phyloP scores from a whole-genome alignment of 2,329 filamentous ascomycete species.

The Myriosclerotinia curreyana region DNA sequence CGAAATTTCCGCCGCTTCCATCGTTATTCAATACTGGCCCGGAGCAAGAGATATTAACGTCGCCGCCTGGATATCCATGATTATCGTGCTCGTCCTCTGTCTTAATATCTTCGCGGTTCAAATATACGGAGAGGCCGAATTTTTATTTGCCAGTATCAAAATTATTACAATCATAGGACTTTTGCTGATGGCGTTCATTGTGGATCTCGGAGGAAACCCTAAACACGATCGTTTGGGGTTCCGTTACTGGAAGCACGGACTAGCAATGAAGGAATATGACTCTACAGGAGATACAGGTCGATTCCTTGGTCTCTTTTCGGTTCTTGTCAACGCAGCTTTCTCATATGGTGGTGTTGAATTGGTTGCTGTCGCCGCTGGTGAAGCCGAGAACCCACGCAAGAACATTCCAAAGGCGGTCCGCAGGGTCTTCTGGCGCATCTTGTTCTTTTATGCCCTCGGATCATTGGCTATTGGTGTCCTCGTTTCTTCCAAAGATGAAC shows the following conservation, averaged over 20 bases:
- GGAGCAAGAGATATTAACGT: slow-evolving; percentile 36
- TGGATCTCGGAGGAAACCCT: slow-evolving; percentile 81
- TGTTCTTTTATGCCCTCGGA: slow-evolving; percentile 71
- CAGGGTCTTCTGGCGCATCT: slow-evolving; percentile 74
- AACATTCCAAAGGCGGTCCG: slow-evolving; percentile 74
- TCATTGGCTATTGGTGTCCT: slow-evolving; percentile 69
- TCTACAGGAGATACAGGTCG: slow-evolving; percentile 61
- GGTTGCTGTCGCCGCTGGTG: slow-evolving; percentile 55
- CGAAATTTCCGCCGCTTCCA: slow-evolving; percentile 50
- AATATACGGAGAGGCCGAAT: slow-evolving; percentile 60
- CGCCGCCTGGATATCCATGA: slow-evolving; percentile 44
- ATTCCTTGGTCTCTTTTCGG: slow-evolving; percentile 64
- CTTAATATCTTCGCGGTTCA: slow-evolving; percentile 58
- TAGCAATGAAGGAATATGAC: slow-evolving; percentile 65
- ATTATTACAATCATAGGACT: slow-evolving; percentile 61
- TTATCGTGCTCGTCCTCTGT: slow-evolving; percentile 39
- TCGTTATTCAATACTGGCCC: slow-evolving; percentile 50
- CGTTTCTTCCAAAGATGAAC: slow-evolving; percentile 65
- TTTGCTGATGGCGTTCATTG: slow-evolving; percentile 74
- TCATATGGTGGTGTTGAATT: slow-evolving; percentile 48
- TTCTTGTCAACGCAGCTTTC: slow-evolving; percentile 49
- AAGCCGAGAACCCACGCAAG: slow-evolving; percentile 66
- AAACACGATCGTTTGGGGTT: slow-evolving; percentile 70
- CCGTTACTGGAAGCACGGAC: slow-evolving; percentile 63
- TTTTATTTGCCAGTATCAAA: slow-evolving; percentile 57